These are phyloP conservation scores for Lotus japonicus DNA, from an alignment of 306 rosid species.

Conservation along the genomic window DNA sequence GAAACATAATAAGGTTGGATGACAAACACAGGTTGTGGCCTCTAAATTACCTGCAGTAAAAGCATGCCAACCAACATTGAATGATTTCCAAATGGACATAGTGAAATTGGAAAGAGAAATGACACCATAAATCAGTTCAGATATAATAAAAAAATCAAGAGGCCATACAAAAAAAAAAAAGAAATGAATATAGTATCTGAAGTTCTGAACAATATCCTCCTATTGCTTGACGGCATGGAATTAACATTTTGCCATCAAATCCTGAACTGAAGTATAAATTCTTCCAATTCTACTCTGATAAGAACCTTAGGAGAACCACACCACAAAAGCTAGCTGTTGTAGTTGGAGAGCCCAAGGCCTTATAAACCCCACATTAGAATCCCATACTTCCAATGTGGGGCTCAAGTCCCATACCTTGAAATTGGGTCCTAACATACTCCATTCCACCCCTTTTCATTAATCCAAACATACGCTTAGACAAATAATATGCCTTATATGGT, in stretches of 20 bases:
- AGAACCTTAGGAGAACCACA: too few relatives aligned
- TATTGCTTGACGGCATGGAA: background rate
- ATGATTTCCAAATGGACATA: background rate
- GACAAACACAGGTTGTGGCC: background rate
- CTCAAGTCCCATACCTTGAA: too few relatives aligned
- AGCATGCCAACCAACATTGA: background rate
- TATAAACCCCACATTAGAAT: too few relatives aligned
- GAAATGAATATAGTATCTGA: background rate
- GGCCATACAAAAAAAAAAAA: background rate
- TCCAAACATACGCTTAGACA: slow-evolving; percentile 3
- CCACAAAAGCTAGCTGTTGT: too few relatives aligned
- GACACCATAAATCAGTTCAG: background rate
- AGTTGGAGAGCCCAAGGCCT: too few relatives aligned
- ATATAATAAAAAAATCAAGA: background rate
- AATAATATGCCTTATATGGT: background rate
- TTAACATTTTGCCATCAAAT: background rate
- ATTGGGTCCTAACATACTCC: too few relatives aligned
- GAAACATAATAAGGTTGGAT: background rate
- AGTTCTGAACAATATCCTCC: background rate
- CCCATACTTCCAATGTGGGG: too few relatives aligned
- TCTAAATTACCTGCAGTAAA: background rate
- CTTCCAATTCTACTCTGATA: too few relatives aligned
- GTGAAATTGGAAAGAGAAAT: background rate
- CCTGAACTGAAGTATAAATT: too few relatives aligned
- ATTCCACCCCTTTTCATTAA: background rate